These are phyloP conservation scores for Saccharomyces pastorianus DNA, from an alignment of 1,139 yeast species.

Conservation along the genomic window DNA sequence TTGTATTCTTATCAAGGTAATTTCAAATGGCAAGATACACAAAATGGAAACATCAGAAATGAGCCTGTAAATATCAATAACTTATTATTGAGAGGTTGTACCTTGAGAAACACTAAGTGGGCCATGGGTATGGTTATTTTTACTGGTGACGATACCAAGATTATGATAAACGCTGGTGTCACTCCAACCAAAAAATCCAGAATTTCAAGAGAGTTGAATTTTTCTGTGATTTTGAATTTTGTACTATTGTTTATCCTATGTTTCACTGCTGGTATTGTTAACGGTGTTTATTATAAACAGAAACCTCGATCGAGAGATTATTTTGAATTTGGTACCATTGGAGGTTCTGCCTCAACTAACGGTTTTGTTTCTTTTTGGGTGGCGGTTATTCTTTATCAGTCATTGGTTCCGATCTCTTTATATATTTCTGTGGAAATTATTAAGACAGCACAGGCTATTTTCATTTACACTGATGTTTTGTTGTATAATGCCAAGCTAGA, in stretches of 20 bases:
- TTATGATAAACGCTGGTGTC: constrained; percentile 85
- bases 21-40: constrained; percentile 35
- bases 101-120: constrained; percentile 89
- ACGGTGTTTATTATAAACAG: constrained; percentile 64
- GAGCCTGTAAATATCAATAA: constrained; percentile 80
- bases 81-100: constrained; percentile 77
- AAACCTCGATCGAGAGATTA: constrained; percentile 49
- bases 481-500: constrained; percentile 83
- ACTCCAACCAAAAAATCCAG: constrained; percentile 87
- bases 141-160: constrained; percentile 87
- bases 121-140: constrained; percentile 80
- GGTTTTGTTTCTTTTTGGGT: constrained; percentile 87
- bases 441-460: constrained; percentile 88
- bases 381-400: constrained; percentile 78
- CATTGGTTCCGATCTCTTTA: constrained; percentile 89
- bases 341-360: constrained; percentile 53
- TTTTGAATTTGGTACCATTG: constrained; percentile 66
- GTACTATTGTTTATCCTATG: constrained; percentile 66
- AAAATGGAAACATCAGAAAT: constrained; percentile 36
- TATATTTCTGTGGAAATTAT: constrained; percentile 93
- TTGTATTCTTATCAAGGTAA: constrained; percentile 75
- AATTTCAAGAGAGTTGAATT: constrained; percentile 75
- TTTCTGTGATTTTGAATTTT: constrained; percentile 75
- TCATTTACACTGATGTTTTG: constrained; percentile 78
- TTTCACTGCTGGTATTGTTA: constrained; percentile 71